Percentiles rank a stretch among this genome's conserved stretches.
phyloP scores from a whole-genome alignment of 441 rosid genomes.

The Theobroma grandiflorum region DNA sequence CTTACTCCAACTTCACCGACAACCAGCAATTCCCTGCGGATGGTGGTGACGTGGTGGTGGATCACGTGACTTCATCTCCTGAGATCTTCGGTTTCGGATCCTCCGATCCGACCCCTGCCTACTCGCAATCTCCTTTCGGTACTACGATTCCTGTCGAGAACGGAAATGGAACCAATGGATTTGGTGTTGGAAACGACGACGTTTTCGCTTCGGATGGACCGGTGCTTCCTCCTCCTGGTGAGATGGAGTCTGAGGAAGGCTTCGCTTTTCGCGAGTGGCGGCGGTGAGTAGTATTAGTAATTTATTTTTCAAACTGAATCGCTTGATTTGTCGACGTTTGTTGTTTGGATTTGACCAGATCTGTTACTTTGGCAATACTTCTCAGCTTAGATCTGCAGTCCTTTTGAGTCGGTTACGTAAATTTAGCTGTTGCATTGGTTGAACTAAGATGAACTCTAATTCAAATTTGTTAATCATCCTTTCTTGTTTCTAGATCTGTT shows the following conservation, averaged over 20 bases:
- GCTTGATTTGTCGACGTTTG: conserved; percentile 26
- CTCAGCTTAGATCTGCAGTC: conserved; percentile 33
- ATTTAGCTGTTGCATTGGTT: conserved; percentile 29
- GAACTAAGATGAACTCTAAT: conserved; percentile 4
- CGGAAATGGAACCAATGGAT: conserved; percentile 49
- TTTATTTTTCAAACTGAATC: neutral
- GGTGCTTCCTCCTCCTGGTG: conserved; percentile 72
- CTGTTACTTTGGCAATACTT: conserved; percentile 13
- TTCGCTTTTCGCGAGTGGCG: conserved; percentile 81
- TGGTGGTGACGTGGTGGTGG: conserved; percentile 50
- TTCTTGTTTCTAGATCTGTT: conserved; percentile 15
- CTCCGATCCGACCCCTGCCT: conserved; percentile 48
- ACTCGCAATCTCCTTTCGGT: conserved; percentile 56
- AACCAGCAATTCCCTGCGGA: conserved; percentile 32
- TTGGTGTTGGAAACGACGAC: conserved; percentile 44
- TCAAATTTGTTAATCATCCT: conserved; percentile 6
- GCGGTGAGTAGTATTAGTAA: conserved; percentile 52
- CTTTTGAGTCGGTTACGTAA: neutral
- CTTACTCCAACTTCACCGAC: conserved; percentile 56
- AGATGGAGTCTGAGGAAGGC: conserved; percentile 76
- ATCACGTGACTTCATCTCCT: conserved; percentile 54
- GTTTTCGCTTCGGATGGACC: conserved; percentile 66
- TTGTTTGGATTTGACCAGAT: conserved; percentile 35
- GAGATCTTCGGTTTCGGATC: conserved; percentile 64
- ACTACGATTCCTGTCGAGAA: conserved; percentile 54